These are phyloP conservation scores for Pharnaceum exiguum DNA, from an alignment of 148 eudicot genomes.

Conservation along the genomic window DNA sequence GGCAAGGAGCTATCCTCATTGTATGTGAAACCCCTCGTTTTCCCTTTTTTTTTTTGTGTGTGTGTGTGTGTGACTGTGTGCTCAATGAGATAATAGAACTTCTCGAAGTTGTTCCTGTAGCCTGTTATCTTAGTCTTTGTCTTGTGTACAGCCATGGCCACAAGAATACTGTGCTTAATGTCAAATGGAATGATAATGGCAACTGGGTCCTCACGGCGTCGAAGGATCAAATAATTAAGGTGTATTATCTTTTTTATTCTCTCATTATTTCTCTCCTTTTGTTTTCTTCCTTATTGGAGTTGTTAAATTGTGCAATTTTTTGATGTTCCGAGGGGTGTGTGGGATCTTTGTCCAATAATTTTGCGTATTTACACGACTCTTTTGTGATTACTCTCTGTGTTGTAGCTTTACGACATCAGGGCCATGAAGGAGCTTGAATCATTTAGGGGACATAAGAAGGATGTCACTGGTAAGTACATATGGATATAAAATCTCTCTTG, in stretches of 20 bases:
- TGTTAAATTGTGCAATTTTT: neutral
- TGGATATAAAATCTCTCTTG: conserved; percentile 7
- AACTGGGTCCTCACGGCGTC: conserved; percentile 98
- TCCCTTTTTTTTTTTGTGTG: neutral
- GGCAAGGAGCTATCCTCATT: conserved; percentile 86
- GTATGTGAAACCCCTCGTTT: conserved; percentile 53
- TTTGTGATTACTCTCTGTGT: conserved; percentile 1
- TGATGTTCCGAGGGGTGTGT: neutral
- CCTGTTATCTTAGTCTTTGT: conserved; percentile 12
- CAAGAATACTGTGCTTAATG: conserved; percentile 88
- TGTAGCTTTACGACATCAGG: conserved; percentile 94
- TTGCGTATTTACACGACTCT: neutral
- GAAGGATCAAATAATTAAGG: conserved; percentile 97
- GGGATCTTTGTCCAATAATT: neutral
- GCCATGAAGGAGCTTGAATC: conserved; percentile 99
- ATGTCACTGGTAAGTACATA: conserved; percentile 83
- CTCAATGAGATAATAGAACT: neutral
- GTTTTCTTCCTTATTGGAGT: neutral
- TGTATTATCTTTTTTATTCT: conserved; percentile 15
- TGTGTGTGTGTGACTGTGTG: neutral
- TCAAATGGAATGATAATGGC: conserved; percentile 96
- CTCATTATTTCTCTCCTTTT: conserved; percentile 3
- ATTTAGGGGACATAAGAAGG: conserved; percentile 92
- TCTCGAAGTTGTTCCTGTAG: neutral
- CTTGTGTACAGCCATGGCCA: conserved; percentile 82